phyloP scores from a whole-genome alignment of 1,139 yeast species.

The Hyphopichia fennica region DNA sequence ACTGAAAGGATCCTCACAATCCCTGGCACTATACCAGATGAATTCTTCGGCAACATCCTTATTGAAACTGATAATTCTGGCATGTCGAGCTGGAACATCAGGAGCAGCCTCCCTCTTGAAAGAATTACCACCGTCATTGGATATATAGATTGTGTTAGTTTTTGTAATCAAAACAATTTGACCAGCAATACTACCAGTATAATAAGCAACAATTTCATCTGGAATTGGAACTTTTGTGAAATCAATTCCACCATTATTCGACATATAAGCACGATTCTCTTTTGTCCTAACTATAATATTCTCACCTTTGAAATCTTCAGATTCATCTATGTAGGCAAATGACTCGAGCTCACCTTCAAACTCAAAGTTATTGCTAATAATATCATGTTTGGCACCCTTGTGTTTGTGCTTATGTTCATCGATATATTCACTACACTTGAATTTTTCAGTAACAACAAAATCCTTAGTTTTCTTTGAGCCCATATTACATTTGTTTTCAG shows the following conservation, averaged over 20 bases:
- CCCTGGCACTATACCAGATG: conserved; percentile 66
- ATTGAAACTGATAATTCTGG: conserved; percentile 55
- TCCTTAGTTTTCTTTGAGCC: conserved; percentile 23
- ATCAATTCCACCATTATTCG: conserved; percentile 75
- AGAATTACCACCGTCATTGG: conserved; percentile 67
- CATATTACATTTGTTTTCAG: conserved; percentile 52
- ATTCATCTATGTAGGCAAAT: conserved; percentile 58
- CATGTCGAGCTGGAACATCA: conserved; percentile 36
- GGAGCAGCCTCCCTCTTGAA: conserved; percentile 56
- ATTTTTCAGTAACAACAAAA: conserved; percentile 23
- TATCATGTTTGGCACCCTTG: conserved; percentile 20
- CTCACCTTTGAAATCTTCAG: conserved; percentile 52
- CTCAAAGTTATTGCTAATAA: conserved; percentile 17
- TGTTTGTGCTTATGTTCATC: conserved; percentile 29
- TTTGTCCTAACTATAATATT: conserved; percentile 67
- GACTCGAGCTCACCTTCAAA: conserved; percentile 50
- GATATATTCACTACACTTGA: conserved; percentile 34
- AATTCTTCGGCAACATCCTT: conserved; percentile 55
- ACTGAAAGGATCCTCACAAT: conserved; percentile 48
- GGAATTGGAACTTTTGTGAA: conserved; percentile 51
- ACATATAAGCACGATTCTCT: conserved; percentile 53
- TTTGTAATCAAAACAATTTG: conserved; percentile 62
- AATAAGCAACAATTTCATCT: conserved; percentile 53
- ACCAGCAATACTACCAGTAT: conserved; percentile 64
- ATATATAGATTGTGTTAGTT: conserved; percentile 49